phyloP scores from a whole-genome alignment of 352 stramenopile genomes.

The Globisporangium ultimum region DNA sequence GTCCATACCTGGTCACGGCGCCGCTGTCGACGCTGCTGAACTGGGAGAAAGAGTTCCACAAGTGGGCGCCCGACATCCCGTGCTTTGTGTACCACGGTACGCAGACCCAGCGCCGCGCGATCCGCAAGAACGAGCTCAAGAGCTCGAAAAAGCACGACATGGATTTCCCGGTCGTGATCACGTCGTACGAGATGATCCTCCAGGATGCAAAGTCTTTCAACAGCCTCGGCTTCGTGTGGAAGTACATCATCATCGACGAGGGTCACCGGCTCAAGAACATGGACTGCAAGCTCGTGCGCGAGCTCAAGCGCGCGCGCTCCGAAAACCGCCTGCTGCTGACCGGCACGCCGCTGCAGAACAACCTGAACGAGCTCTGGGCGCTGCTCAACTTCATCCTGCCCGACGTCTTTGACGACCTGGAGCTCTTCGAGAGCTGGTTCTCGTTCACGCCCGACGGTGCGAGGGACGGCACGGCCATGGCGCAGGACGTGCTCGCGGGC shows the following conservation, averaged over 20 bases:
- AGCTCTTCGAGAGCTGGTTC: constrained; percentile 99
- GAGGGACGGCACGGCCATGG: constrained; percentile 67
- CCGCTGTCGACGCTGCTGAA: constrained; percentile 98
- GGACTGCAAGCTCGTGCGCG: constrained; percentile 92
- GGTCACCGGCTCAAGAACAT: constrained; percentile 98
- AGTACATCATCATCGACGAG: constrained; percentile 98
- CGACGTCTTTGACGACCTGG: constrained; percentile 96
- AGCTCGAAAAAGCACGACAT: constrained; percentile 45
- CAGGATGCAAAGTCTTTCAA: constrained; percentile 64
- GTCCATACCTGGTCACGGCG: constrained; percentile 97
- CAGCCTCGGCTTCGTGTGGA: constrained; percentile 71
- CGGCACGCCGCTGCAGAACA: constrained; percentile 98
- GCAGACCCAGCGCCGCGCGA: constrained; percentile 33
- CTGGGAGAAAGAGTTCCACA: constrained; percentile 93
- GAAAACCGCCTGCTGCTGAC: constrained; percentile 94
- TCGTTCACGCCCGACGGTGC: constrained; percentile 92
- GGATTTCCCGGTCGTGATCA: constrained; percentile 86
- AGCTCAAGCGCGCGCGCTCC: constrained; percentile 91
- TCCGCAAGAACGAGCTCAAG: constrained; percentile 51
- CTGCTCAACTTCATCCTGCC: constrained; percentile 98
- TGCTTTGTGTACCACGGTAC: constrained; percentile 97
- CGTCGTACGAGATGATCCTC: constrained; percentile 88
- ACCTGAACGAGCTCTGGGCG: constrained; percentile 97
- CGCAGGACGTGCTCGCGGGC: constrained; percentile 87
- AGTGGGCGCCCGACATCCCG: constrained; percentile 89